These are phyloP conservation scores for Xylaria polymorpha DNA, from an alignment of 2,329 filamentous ascomycete genomes.

Conservation along the genomic window DNA sequence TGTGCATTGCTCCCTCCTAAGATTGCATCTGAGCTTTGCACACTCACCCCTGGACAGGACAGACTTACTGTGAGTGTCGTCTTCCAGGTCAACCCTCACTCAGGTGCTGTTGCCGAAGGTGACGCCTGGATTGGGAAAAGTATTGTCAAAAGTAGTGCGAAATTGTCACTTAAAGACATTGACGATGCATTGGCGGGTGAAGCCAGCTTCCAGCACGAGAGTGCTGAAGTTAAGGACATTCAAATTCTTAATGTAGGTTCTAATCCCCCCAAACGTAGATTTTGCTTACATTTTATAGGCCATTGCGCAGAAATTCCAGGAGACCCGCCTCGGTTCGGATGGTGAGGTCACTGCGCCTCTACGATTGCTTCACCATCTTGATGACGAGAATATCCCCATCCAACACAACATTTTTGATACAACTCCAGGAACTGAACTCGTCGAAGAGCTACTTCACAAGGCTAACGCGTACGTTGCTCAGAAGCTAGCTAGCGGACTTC, in stretches of 20 bases:
- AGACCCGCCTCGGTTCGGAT: slow-evolving; percentile 84
- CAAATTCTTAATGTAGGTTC: slow-evolving; percentile 77
- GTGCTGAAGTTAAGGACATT: slow-evolving; percentile 78
- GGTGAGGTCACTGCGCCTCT: slow-evolving; percentile 84
- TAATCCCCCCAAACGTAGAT: not conserved
- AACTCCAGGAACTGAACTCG: slow-evolving; percentile 87
- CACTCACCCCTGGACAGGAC: slow-evolving; percentile 86
- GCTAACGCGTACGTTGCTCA: slow-evolving; percentile 90
- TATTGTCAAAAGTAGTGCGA: slow-evolving; percentile 91
- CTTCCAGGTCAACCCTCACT: slow-evolving; percentile 87
- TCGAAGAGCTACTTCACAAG: slow-evolving; percentile 95
- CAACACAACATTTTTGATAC: slow-evolving; percentile 97
- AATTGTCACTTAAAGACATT: slow-evolving; percentile 85
- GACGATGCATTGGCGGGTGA: slow-evolving; percentile 80
- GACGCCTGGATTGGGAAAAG: slow-evolving; percentile 95
- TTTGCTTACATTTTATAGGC: slow-evolving; percentile 59
- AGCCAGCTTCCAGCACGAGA: slow-evolving; percentile 70
- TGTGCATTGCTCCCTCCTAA: slow-evolving; percentile 89
- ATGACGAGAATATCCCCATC: slow-evolving; percentile 97
- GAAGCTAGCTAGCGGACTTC: slow-evolving; percentile 80
- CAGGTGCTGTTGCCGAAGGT: slow-evolving; percentile 81
- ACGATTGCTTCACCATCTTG: slow-evolving; percentile 89
- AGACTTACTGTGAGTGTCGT: slow-evolving; percentile 92
- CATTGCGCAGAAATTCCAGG: slow-evolving; percentile 89
- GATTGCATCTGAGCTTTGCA: slow-evolving; percentile 88